Evolutionary conservation across 1,284 basidiomycete genomes (phyloP).

Genomic region (Ganoderma meredithae): DNA sequence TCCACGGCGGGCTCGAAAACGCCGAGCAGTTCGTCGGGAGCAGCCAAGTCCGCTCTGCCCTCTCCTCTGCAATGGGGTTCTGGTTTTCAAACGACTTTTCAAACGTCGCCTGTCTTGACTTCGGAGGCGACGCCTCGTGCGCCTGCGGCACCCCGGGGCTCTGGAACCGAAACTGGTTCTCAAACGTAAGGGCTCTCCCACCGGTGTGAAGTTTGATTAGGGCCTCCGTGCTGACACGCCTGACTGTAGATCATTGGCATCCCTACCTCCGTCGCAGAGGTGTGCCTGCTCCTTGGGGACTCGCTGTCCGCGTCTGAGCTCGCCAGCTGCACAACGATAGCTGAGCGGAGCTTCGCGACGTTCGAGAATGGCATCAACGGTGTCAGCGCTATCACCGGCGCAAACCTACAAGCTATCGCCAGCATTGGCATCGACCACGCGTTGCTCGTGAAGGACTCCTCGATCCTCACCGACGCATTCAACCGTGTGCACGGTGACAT

Average conservation of each 20-base stretch:
- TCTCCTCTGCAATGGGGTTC: slow-evolving; percentile 62
- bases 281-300: slow-evolving; percentile 62
- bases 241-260: slow-evolving; percentile 60
- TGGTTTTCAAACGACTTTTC: slow-evolving; percentile 72
- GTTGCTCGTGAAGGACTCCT: slow-evolving; percentile 51
- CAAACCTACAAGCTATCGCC: slow-evolving; percentile 67
- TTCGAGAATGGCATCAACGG: slow-evolving; percentile 55
- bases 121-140: slow-evolving; percentile 57
- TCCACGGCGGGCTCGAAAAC: slow-evolving; percentile 57
- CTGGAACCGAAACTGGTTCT: slow-evolving; percentile 79
- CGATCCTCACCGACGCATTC: slow-evolving; percentile 58
- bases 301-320: slow-evolving; percentile 51
- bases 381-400: slow-evolving; percentile 61
- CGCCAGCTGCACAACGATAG: slow-evolving; percentile 58
- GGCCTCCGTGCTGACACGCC: neutral
- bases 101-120: slow-evolving; percentile 57
- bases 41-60: slow-evolving; percentile 47
- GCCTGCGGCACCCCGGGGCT: slow-evolving; percentile 64
- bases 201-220: neutral
- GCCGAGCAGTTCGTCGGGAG: slow-evolving; percentile 50
- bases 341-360: slow-evolving; percentile 58
- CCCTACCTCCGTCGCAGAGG: slow-evolving; percentile 60
- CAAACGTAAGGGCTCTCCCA: slow-evolving; percentile 41
- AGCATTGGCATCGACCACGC: slow-evolving; percentile 63
- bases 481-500: slow-evolving; percentile 56